Evolutionary conservation across 805 yeast species (phyloP).

Genomic region (Starmerella bombi): DNA sequence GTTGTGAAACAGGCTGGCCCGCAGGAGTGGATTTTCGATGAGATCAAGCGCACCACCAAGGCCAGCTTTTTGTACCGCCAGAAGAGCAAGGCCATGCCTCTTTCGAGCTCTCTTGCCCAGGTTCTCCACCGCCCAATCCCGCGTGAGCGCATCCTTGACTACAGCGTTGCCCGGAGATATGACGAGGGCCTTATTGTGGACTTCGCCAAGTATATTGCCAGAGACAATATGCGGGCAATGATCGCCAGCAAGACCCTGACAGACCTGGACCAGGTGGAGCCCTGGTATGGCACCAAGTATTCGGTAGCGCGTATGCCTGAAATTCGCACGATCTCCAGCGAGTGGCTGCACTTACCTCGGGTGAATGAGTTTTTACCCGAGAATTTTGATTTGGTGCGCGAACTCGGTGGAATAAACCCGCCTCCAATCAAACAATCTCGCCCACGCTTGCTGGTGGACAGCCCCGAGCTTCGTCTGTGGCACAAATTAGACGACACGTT

Average conservation of each 20-base stretch:
- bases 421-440: slow-evolving; percentile 33
- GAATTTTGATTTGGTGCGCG: slow-evolving; percentile 48
- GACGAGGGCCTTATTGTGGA: slow-evolving; percentile 41
- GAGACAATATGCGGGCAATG: slow-evolving; percentile 47
- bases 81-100: slow-evolving; percentile 54
- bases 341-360: slow-evolving; percentile 45
- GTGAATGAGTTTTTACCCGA: slow-evolving; percentile 75
- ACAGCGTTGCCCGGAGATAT: slow-evolving; percentile 43
- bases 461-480: slow-evolving; percentile 39
- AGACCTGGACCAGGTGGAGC: slow-evolving; percentile 41
- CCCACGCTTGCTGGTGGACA: slow-evolving; percentile 48
- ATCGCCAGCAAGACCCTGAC: slow-evolving; percentile 42
- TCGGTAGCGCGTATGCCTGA: slow-evolving; percentile 32
- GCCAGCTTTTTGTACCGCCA: slow-evolving; percentile 70
- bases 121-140: slow-evolving; percentile 54
- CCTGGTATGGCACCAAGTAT: slow-evolving; percentile 89
- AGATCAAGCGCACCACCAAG: slow-evolving; percentile 51
- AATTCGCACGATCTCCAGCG: slow-evolving; percentile 17
- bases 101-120: slow-evolving; percentile 58
- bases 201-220: slow-evolving; percentile 38
- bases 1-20: slow-evolving; percentile 48
- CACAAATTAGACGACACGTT: slow-evolving; percentile 80
- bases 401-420: slow-evolving; percentile 25
- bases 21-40: slow-evolving; percentile 69
- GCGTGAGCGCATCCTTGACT: slow-evolving; percentile 46